Base-by-base conservation (phyloP, 441 rosid genomes). In the Manihot esculenta region DNA sequence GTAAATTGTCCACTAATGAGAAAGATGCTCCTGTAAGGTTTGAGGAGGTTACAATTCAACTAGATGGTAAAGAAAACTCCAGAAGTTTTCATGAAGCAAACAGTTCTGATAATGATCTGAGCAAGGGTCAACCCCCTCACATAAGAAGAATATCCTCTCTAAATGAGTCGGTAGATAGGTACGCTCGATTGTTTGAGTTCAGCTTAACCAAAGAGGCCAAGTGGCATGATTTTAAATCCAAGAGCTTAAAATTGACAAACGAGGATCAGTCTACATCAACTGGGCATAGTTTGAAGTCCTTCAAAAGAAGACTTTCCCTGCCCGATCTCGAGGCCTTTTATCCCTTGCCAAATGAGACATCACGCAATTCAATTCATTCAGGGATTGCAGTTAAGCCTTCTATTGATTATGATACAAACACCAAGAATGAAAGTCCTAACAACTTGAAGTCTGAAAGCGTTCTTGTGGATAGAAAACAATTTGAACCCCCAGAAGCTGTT, bases 281-380 rank as follows among this genome's bases (percentile, higher is more conserved):
- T 17, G 79, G 75, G 7, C 54, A 55, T 48, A 56, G 60, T 64
- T 80, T 85, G 42, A 78, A 76, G 50, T 83, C 90, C 78, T 86
- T 83, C 77, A 80, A 84, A 73, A 82, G 99, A 74, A 76, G 90
- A 73, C 89, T 90, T 33, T 95, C 99, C 54, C 72, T 92, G 73
- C 86, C 98, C 18, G 91, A 90, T 70, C 84, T 87, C 33, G 97
- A 88, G 49, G 85, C 85, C 55, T 76, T 88, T 27, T 73, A 72
- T 73, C 84, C 87, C 55, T 74, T 88, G 67, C 64, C 89, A 20
- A 76, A 73, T 4, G 94, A 87, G 68, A 67, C 77, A 3, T 78
- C 87, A 30, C 62, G 56, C 23, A 83, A 79, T 38, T 71, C 64
- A 53, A 35, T 80, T 53, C 42, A 58, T 54, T 77, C 81, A 17